phyloP scores from a whole-genome alignment of 163 green algal species.

The Volvox carteri region DNA sequence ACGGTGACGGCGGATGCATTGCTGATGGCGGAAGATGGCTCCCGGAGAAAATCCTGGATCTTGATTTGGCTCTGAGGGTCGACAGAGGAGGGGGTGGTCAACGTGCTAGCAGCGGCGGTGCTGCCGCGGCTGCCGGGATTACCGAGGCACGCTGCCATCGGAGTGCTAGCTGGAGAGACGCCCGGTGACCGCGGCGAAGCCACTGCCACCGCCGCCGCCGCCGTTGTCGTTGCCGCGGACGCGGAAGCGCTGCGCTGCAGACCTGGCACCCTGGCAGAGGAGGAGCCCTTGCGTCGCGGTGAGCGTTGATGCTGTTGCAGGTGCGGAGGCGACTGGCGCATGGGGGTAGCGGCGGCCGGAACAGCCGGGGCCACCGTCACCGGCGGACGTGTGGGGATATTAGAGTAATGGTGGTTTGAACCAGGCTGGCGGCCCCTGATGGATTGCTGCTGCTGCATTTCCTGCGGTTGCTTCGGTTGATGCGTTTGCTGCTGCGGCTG shows the following conservation, averaged over 20 bases:
- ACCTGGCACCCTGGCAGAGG: too few relatives aligned
- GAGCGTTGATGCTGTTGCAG: background rate
- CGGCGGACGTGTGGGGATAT: too few relatives aligned
- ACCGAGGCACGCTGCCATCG: too few relatives aligned
- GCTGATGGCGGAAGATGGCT: too few relatives aligned
- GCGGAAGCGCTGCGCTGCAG: background rate
- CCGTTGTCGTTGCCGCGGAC: background rate
- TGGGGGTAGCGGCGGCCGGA: too few relatives aligned
- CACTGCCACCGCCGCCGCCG: background rate
- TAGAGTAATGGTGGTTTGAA: too few relatives aligned
- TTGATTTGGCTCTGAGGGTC: too few relatives aligned
- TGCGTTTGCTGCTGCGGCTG: background rate
- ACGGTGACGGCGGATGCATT: too few relatives aligned
- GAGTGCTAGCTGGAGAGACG: background rate
- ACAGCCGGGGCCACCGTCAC: too few relatives aligned
- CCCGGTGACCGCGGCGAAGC: background rate
- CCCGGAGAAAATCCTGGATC: slow-evolving; percentile 34
- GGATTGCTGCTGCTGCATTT: background rate
- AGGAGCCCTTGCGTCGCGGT: background rate
- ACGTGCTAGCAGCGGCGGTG: background rate
- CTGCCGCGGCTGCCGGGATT: background rate
- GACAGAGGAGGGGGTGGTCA: background rate
- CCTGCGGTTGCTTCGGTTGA: background rate
- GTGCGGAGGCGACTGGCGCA: background rate
- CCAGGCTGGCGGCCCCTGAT: too few relatives aligned